Percentiles rank a stretch among this genome's conserved stretches.
phyloP scores from a whole-genome alignment of 1,284 basidiomycete genomes.

The Cryptococcus maquisensis region DNA sequence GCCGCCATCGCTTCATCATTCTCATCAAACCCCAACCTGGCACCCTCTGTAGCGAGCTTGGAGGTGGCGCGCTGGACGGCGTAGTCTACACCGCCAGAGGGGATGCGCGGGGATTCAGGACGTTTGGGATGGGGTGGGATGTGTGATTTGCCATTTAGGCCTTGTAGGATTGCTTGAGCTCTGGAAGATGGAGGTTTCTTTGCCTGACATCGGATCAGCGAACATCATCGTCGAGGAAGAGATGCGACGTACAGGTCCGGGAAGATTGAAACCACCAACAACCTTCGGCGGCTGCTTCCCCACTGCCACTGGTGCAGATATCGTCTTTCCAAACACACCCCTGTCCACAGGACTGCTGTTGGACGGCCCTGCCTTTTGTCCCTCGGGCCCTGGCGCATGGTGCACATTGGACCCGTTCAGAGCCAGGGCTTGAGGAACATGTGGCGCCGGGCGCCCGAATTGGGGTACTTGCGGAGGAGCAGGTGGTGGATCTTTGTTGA shows the following conservation, averaged over 20 bases:
- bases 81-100: slow-evolving; percentile 28
- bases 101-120: slow-evolving; percentile 29
- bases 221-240: too few relatives aligned
- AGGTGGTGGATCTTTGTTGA: background rate
- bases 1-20: slow-evolving; percentile 10
- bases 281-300: too few relatives aligned
- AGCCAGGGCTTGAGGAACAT: too few relatives aligned
- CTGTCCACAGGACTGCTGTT: too few relatives aligned
- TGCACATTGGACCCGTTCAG: too few relatives aligned
- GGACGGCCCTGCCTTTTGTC: too few relatives aligned
- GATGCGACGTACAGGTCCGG: background rate
- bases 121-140: slow-evolving; percentile 6
- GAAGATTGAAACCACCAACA: slow-evolving; percentile 8
- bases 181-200: background rate
- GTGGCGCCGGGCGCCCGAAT: too few relatives aligned
- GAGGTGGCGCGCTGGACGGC: slow-evolving; percentile 24
- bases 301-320: too few relatives aligned
- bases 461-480: background rate
- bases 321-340: too few relatives aligned
- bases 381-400: too few relatives aligned
- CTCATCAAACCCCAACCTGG: slow-evolving; percentile 12
- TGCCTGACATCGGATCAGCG: background rate
- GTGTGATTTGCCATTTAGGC: background rate
- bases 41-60: slow-evolving; percentile 14
- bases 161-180: background rate